A percentile compares a stretch with the other conserved stretches of the same genome.
These are phyloP conservation scores for Cyathus striatus DNA, from an alignment of 768 basidiomycete species.

Conservation along the genomic window DNA sequence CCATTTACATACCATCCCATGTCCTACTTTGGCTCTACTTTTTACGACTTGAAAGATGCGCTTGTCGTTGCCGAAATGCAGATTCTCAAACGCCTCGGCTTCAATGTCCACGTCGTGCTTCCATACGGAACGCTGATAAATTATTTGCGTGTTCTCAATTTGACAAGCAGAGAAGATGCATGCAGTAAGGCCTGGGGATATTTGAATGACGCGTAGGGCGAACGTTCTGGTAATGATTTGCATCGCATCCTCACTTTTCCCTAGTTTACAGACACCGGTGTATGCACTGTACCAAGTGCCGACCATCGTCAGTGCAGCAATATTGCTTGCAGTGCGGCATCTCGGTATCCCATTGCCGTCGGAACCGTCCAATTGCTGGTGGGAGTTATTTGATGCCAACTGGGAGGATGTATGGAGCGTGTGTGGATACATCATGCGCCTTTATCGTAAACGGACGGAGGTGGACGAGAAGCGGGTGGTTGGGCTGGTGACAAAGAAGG, in stretches of 20 bases:
- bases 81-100: constrained; percentile 90
- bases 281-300: constrained; percentile 88
- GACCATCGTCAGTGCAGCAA: constrained; percentile 85
- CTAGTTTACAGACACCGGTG: constrained; percentile 89
- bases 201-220: constrained; percentile 94
- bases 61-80: constrained; percentile 97
- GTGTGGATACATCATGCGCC: constrained; percentile 77
- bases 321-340: constrained; percentile 74
- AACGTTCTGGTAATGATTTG: constrained; percentile 26
- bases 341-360: constrained; percentile 73
- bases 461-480: constrained; percentile 40
- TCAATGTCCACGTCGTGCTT: constrained; percentile 89
- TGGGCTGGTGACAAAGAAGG: constrained; percentile 70
- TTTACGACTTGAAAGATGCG: constrained; percentile 93
- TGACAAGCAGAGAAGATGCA: constrained; percentile 64
- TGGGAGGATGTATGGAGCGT: constrained; percentile 88
- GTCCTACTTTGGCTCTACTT: constrained; percentile 84
- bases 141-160: constrained; percentile 86
- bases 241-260: constrained; percentile 1
- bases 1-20: constrained; percentile 73
- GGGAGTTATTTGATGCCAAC: constrained; percentile 88
- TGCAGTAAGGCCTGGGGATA: constrained; percentile 89
- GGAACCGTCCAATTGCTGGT: constrained; percentile 75
- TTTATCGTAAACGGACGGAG: constrained; percentile 59
- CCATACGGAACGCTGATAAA: constrained; percentile 95